Percentiles rank a stretch among this genome's conserved stretches.
Conservation (phyloP, 129 eudicot genomes). For the Artemisia annua region DNA sequence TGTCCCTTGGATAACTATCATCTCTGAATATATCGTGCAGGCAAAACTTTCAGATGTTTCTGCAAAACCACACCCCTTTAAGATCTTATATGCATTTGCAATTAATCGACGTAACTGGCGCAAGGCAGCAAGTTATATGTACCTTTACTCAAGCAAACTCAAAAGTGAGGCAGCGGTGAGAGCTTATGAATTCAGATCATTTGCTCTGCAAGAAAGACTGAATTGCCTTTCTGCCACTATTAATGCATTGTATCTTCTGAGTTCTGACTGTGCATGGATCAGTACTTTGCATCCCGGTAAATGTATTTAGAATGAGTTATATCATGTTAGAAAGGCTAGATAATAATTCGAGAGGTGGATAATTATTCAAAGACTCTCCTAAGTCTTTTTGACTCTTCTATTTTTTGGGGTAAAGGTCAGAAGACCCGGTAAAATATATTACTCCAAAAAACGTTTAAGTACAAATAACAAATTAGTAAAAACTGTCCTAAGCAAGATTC, state of each 20-base stretch:
- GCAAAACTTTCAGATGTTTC: constrained; percentile 85
- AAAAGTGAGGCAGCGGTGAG: constrained; percentile 60
- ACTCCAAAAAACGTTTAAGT: too few relatives aligned
- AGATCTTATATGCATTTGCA: constrained; percentile 78
- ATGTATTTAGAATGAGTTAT: constrained; percentile 38
- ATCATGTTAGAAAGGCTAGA: constrained; percentile 83
- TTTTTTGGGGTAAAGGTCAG: too few relatives aligned
- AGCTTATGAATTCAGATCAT: constrained; percentile 56
- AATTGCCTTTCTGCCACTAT: constrained; percentile 86
- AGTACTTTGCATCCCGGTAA: constrained; percentile 46
- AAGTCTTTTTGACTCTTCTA: too few relatives aligned
- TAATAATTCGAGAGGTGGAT: constrained; percentile 54
- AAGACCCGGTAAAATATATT: too few relatives aligned
- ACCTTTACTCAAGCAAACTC: constrained; percentile 59
- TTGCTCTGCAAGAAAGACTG: constrained; percentile 79
- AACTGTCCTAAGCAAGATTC: too few relatives aligned
- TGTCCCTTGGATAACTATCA: too few relatives aligned
- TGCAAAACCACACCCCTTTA: constrained; percentile 74
- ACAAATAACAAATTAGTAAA: too few relatives aligned
- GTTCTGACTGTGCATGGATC: constrained; percentile 88
- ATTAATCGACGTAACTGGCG: constrained; percentile 93
- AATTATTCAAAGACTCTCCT: constrained; percentile 18
- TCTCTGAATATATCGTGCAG: constrained; percentile 37
- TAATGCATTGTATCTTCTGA: constrained; percentile 86
- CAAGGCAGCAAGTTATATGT: constrained; percentile 84